These are phyloP conservation scores for Globisporangium cylindrosporum DNA, from an alignment of 352 stramenopile genomes.

Conservation along the genomic window DNA sequence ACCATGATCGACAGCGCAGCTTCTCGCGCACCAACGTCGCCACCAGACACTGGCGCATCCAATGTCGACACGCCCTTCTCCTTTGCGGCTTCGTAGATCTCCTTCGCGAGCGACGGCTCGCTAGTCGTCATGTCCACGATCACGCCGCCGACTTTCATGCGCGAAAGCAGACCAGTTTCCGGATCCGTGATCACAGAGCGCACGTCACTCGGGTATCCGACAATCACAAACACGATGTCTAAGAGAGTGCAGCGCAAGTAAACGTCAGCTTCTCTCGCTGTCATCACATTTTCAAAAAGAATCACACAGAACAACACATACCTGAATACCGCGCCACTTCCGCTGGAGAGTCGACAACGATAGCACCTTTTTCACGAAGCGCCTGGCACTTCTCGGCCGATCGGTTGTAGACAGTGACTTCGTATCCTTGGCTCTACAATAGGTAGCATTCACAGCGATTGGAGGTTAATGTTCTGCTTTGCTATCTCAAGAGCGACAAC, in stretches of 20 bases:
- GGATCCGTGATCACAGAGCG: constrained; percentile 70
- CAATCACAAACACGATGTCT: constrained; percentile 91
- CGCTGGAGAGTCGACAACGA: constrained; percentile 64
- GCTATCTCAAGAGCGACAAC: background rate
- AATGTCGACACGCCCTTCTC: constrained; percentile 67
- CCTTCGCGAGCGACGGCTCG: constrained; percentile 83
- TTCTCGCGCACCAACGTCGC: constrained; percentile 86
- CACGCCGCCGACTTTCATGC: constrained; percentile 75
- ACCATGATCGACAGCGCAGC: constrained; percentile 90
- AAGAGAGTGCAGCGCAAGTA: background rate
- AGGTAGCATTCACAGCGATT: background rate
- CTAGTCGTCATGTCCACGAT: constrained; percentile 92
- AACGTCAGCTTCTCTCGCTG: background rate
- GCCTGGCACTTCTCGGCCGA: constrained; percentile 78
- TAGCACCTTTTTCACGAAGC: constrained; percentile 74
- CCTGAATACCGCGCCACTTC: constrained; percentile 78
- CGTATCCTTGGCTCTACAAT: constrained; percentile 71
- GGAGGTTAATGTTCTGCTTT: background rate
- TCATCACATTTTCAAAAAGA: constrained; percentile 2
- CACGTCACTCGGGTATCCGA: constrained; percentile 86
- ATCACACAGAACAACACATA: constrained; percentile 14
- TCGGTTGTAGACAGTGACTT: constrained; percentile 86
- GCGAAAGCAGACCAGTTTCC: constrained; percentile 58
- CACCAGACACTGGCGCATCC: constrained; percentile 84
- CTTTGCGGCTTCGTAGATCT: constrained; percentile 80